Percentiles rank a stretch among this genome's conserved stretches.
Evolutionary conservation across 352 stramenopile genomes (phyloP).

Genomic region (Globisporangium carolinianum): DNA sequence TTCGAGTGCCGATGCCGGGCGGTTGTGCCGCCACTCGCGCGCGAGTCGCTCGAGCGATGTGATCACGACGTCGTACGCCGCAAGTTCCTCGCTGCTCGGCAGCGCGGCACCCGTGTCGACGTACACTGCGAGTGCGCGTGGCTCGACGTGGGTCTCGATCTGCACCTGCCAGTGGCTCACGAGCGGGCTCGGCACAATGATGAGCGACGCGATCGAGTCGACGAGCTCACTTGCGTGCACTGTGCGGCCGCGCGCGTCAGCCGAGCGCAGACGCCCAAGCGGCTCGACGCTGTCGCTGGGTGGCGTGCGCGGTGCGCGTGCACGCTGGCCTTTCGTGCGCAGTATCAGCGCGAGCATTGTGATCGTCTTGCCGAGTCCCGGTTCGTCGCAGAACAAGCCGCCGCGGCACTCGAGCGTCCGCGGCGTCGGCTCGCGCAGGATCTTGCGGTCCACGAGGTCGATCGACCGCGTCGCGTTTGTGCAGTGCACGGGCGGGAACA

Average conservation of each 20-base stretch:
- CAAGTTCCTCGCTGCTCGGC: slow-evolving; percentile 36
- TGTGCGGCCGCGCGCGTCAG: slow-evolving; percentile 27
- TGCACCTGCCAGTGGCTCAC: slow-evolving; percentile 79
- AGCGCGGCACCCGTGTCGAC: slow-evolving; percentile 32
- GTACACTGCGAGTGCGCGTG: slow-evolving; percentile 30
- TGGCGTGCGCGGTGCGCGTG: slow-evolving; percentile 13
- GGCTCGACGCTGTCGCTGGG: slow-evolving; percentile 5
- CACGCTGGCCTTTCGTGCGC: slow-evolving; percentile 55
- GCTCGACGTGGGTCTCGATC: slow-evolving; percentile 44
- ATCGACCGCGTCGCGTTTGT: slow-evolving; percentile 20
- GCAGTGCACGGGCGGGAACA: slow-evolving; percentile 22
- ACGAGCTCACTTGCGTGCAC: slow-evolving; percentile 41
- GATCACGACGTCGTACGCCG: slow-evolving; percentile 62
- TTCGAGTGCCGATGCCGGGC: slow-evolving; percentile 56
- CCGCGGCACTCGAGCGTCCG: slow-evolving; percentile 39
- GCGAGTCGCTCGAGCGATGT: slow-evolving; percentile 61
- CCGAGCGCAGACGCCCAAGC: slow-evolving; percentile 30
- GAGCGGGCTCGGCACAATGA: slow-evolving; percentile 67
- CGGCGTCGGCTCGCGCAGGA: slow-evolving; percentile 16
- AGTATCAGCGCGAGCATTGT: slow-evolving; percentile 79
- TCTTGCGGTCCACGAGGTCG: slow-evolving; percentile 48
- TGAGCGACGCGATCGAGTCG: slow-evolving; percentile 42
- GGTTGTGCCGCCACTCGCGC: slow-evolving; percentile 55
- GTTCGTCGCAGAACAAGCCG: slow-evolving; percentile 80
- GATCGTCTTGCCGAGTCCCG: slow-evolving; percentile 81